Conservation (phyloP, 768 basidiomycete species). For the Mycena maculata region DNA sequence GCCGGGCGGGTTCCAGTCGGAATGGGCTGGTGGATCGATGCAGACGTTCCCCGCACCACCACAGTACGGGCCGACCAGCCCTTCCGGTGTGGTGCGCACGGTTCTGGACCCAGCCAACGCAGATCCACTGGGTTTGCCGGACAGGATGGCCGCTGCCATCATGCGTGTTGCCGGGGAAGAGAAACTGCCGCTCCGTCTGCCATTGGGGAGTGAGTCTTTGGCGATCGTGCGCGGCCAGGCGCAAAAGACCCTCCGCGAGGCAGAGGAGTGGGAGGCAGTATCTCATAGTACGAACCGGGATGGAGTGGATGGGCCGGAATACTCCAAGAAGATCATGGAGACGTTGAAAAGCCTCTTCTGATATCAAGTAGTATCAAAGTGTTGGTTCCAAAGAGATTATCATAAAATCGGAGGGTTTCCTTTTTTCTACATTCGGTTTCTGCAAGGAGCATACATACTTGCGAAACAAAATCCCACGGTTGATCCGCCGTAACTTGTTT, state of each 20-base stretch:
- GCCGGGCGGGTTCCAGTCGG: slow-evolving; percentile 41
- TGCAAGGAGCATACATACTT: too few relatives aligned
- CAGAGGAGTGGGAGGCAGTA: slow-evolving; percentile 12
- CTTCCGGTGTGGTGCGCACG: slow-evolving; percentile 8
- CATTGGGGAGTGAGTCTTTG: slow-evolving; percentile 38
- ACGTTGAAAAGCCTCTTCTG: slow-evolving; percentile 6
- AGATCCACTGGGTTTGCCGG: slow-evolving; percentile 29
- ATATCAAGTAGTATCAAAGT: not conserved
- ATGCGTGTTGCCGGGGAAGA: slow-evolving; percentile 25
- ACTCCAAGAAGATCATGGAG: slow-evolving; percentile 3
- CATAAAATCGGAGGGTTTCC: not conserved
- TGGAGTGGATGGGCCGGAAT: slow-evolving; percentile 6
- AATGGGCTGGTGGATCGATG: slow-evolving; percentile 32
- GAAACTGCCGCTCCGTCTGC: slow-evolving; percentile 39
- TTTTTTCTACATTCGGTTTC: too few relatives aligned
- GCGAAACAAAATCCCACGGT: too few relatives aligned
- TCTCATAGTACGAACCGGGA: slow-evolving; percentile 19
- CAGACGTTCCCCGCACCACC: slow-evolving; percentile 37
- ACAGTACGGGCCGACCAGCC: slow-evolving; percentile 35
- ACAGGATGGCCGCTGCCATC: slow-evolving; percentile 36
- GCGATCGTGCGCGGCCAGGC: slow-evolving; percentile 29
- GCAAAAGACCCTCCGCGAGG: slow-evolving; percentile 5
- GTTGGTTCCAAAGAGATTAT: too few relatives aligned
- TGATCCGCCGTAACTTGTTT: too few relatives aligned
- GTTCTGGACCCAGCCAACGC: slow-evolving; percentile 16